Conservation (phyloP, 331 rosid species). For the Rosa hybrid region DNA sequence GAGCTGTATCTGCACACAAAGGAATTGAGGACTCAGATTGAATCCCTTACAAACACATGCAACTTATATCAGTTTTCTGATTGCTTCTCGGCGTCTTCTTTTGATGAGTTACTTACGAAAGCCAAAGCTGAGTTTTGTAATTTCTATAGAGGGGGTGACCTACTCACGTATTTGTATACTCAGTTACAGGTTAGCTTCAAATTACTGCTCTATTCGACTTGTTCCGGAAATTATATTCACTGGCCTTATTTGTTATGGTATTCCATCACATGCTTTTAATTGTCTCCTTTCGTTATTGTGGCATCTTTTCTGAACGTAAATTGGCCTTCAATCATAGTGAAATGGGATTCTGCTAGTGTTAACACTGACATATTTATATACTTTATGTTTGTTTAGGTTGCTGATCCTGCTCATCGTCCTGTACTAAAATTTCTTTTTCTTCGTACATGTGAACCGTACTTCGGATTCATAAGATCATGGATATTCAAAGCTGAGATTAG, state of each 20-base stretch:
- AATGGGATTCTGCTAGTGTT: not conserved
- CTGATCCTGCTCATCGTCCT: constrained; percentile 79
- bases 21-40: constrained; percentile 62
- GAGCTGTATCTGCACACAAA: constrained; percentile 82
- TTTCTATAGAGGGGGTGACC: constrained; percentile 74
- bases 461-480: constrained; percentile 89
- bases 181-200: constrained; percentile 67
- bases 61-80: constrained; percentile 46
- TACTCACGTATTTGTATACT: constrained; percentile 71
- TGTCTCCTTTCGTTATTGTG: not conserved
- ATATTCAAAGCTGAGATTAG: constrained; percentile 90
- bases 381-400: constrained; percentile 63
- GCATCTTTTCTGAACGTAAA: not conserved
- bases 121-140: constrained; percentile 48
- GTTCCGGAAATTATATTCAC: not conserved
- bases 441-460: constrained; percentile 88
- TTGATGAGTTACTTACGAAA: constrained; percentile 50
- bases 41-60: constrained; percentile 75
- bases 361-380: constrained; percentile 7
- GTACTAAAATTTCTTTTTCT: constrained; percentile 85
- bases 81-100: constrained; percentile 47
- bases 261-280: not conserved
- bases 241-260: not conserved
- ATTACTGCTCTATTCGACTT: not conserved
- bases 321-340: not conserved